Conservation (phyloP, 169 alveolate species). For the Prorocentrum cordatum region DNA sequence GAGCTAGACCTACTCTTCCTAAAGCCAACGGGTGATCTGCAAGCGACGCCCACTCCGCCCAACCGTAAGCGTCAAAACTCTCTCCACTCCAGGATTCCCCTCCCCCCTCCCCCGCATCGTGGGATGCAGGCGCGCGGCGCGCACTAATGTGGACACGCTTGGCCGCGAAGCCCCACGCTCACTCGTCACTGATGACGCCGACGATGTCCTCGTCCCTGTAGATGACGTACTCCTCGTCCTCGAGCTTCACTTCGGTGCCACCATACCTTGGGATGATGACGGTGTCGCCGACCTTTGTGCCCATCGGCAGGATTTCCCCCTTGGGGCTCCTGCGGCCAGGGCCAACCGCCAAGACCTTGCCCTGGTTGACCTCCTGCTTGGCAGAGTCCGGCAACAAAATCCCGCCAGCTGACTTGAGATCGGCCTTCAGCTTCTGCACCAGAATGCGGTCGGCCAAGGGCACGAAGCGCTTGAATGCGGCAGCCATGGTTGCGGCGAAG, state of each 20-base stretch:
- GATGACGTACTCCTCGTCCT: slow-evolving; percentile 33
- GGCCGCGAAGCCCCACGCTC: too few species aligned
- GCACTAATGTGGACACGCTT: too few species aligned
- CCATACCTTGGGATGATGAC: slow-evolving; percentile 58
- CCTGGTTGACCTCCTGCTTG: slow-evolving; percentile 55
- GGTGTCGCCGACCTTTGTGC: slow-evolving; percentile 48
- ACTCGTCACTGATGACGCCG: slow-evolving; percentile 48
- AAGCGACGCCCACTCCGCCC: too few species aligned
- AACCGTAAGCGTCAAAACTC: too few species aligned
- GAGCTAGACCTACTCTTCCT: too few species aligned
- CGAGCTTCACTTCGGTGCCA: slow-evolving; percentile 59
- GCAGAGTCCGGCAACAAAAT: slow-evolving; percentile 62
- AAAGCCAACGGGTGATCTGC: too few species aligned
- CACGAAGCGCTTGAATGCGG: slow-evolving; percentile 56
- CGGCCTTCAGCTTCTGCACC: slow-evolving; percentile 67
- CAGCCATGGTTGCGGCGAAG: too few species aligned
- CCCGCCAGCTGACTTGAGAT: slow-evolving; percentile 53
- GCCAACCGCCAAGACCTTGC: slow-evolving; percentile 48
- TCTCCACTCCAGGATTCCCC: too few species aligned
- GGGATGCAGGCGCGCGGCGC: too few species aligned
- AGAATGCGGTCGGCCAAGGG: slow-evolving; percentile 60
- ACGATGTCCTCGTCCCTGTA: slow-evolving; percentile 62
- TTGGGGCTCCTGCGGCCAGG: slow-evolving; percentile 28
- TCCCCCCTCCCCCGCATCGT: too few species aligned
- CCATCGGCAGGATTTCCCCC: slow-evolving; percentile 58